Evolutionary conservation across 1,284 basidiomycete species (phyloP).

Genomic region (Leccinum idahoense): DNA sequence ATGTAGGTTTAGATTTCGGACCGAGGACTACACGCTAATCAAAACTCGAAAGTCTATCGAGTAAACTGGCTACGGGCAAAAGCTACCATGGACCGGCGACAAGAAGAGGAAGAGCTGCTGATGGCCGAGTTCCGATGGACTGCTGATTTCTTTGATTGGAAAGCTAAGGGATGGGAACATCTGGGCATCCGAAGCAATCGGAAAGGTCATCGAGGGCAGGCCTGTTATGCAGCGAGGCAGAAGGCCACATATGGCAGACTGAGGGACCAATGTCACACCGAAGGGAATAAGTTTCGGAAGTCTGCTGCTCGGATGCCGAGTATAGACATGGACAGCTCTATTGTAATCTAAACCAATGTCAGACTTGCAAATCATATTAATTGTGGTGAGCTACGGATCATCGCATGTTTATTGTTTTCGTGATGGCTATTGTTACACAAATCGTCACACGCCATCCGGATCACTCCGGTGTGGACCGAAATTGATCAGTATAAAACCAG

Average conservation of each 20-base stretch:
- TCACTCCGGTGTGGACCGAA: not conserved
- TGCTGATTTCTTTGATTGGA: not conserved
- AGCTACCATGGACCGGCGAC: not conserved
- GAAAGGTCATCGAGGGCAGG: not conserved
- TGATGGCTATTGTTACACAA: not conserved
- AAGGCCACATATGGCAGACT: not conserved
- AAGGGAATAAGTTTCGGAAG: not conserved
- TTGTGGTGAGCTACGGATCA: not conserved
- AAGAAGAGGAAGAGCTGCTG: not conserved
- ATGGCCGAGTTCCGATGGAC: not conserved
- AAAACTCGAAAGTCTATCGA: not conserved
- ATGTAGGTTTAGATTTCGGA: not conserved
- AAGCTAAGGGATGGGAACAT: not conserved
- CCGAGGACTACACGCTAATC: not conserved
- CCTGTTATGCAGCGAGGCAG: not conserved
- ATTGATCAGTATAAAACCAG: not conserved
- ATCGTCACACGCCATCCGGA: not conserved
- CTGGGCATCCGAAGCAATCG: not conserved
- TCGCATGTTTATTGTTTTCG: not conserved
- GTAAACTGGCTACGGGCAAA: slow-evolving; percentile 1
- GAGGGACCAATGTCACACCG: not conserved
- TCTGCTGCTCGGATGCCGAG: not conserved
- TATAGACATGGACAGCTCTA: not conserved
- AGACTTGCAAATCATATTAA: not conserved
- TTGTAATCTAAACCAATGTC: not conserved